Conservation (phyloP, 805 yeast genomes). For the Candida tammaniensis region DNA sequence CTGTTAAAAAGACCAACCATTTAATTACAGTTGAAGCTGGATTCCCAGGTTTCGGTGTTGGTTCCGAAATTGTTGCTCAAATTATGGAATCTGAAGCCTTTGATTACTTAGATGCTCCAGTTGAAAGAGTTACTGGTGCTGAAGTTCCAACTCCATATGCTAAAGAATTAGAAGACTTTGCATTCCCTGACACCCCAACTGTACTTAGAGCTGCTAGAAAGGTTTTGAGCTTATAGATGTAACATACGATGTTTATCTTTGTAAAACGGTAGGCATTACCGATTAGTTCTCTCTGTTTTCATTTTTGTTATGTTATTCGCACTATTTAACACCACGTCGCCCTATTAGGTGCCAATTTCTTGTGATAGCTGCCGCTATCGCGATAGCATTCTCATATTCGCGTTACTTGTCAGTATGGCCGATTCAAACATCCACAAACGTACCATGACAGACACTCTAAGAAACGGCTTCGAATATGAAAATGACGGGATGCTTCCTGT, state of each 20-base stretch:
- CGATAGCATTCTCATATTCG: conserved; percentile 1
- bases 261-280: too few relatives aligned
- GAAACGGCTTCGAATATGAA: conserved; percentile 5
- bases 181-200: conserved; percentile 95
- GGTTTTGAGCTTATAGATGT: conserved; percentile 61
- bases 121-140: conserved; percentile 98
- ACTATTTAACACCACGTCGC: too few relatives aligned
- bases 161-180: conserved; percentile 91
- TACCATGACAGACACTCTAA: conserved; percentile 13
- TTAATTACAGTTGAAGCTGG: conserved; percentile 95
- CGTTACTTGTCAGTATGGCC: neutral
- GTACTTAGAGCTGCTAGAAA: conserved; percentile 84
- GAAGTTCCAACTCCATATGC: conserved; percentile 99
- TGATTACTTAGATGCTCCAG: conserved; percentile 97
- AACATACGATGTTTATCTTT: neutral
- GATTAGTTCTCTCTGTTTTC: too few relatives aligned
- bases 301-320: too few relatives aligned
- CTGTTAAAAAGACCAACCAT: conserved; percentile 96
- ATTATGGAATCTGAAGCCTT: conserved; percentile 98
- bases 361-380: too few relatives aligned
- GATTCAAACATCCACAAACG: conserved; percentile 21
- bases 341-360: too few relatives aligned
- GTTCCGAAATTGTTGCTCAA: conserved; percentile 97
- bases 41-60: conserved; percentile 98
- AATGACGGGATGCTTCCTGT: conserved; percentile 8